Evolutionary conservation across 2,329 filamentous ascomycete species (phyloP).

Genomic region (Fusarium metavorans): DNA sequence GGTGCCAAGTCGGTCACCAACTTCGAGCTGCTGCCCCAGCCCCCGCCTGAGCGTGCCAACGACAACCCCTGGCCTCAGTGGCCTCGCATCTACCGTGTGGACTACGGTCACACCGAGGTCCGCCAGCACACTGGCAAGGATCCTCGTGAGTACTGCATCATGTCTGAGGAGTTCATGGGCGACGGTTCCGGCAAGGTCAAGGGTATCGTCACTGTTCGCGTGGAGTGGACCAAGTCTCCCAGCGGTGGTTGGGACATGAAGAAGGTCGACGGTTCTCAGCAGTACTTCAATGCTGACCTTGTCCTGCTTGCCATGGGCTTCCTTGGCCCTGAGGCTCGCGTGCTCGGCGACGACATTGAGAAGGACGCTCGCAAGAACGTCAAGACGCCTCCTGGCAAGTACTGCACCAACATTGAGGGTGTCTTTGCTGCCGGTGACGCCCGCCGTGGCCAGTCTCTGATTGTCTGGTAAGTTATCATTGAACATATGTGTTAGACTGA

Average conservation of each 20-base stretch:
- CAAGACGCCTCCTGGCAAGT: constrained; percentile 90
- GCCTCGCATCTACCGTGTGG: constrained; percentile 98
- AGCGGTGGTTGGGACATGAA: constrained; percentile 98
- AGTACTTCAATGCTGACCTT: constrained; percentile 96
- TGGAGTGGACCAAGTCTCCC: constrained; percentile 94
- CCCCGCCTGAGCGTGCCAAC: constrained; percentile 86
- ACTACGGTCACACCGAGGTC: constrained; percentile 96
- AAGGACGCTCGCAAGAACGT: constrained; percentile 95
- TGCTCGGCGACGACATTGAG: constrained; percentile 89
- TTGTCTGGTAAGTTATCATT: constrained; percentile 81
- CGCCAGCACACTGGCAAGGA: constrained; percentile 97
- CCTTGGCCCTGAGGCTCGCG: constrained; percentile 89
- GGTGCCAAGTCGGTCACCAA: constrained; percentile 96
- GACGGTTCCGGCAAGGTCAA: constrained; percentile 89
- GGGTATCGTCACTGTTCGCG: constrained; percentile 94
- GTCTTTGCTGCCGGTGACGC: constrained; percentile 97
- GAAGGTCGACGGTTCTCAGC: constrained; percentile 90
- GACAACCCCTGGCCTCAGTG: constrained; percentile 99
- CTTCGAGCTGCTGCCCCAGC: constrained; percentile 95
- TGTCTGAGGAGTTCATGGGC: constrained; percentile 96
- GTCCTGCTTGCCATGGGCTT: constrained; percentile 98
- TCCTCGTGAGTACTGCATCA: constrained; percentile 96
- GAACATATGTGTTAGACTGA: not conserved
- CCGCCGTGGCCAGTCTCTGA: constrained; percentile 92
- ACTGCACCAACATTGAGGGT: constrained; percentile 87